Percentiles rank a stretch among this genome's conserved stretches.
phyloP scores from a whole-genome alignment of 805 yeast species.

The Schwanniomyces vanrijiae region DNA sequence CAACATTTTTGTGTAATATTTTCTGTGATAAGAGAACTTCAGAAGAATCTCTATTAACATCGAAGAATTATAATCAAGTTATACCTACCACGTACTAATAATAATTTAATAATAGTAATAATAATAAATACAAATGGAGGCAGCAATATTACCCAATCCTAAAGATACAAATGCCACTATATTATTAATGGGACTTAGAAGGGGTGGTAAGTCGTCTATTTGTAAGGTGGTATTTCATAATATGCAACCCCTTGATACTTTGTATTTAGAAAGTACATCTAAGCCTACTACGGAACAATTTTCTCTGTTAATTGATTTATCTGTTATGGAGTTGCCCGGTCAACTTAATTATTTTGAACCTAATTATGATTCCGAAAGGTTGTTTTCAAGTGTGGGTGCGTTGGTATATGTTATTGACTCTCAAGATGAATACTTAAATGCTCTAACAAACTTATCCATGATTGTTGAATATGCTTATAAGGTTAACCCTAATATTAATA shows the following conservation, averaged over 20 bases:
- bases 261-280: constrained; percentile 86
- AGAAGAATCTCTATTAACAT: background rate
- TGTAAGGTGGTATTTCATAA: constrained; percentile 94
- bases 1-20: background rate
- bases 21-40: background rate
- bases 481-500: constrained; percentile 79
- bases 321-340: constrained; percentile 94
- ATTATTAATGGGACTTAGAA: constrained; percentile 82
- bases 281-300: constrained; percentile 86
- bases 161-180: constrained; percentile 74
- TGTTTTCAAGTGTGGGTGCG: constrained; percentile 84
- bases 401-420: constrained; percentile 92
- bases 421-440: constrained; percentile 92
- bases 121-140: constrained; percentile 13
- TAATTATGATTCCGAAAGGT: constrained; percentile 69
- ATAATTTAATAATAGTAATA: background rate
- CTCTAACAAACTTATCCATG: constrained; percentile 83
- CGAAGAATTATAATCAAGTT: too few relatives aligned
- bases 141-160: constrained; percentile 25
- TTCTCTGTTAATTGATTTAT: constrained; percentile 78
- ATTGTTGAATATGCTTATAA: constrained; percentile 85
- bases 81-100: background rate
- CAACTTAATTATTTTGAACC: constrained; percentile 89
- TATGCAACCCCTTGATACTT: constrained; percentile 92
- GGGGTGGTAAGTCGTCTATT: constrained; percentile 93